Evolutionary conservation across 805 yeast genomes (phyloP).

Genomic region (Metschnikowia dekortorum): DNA sequence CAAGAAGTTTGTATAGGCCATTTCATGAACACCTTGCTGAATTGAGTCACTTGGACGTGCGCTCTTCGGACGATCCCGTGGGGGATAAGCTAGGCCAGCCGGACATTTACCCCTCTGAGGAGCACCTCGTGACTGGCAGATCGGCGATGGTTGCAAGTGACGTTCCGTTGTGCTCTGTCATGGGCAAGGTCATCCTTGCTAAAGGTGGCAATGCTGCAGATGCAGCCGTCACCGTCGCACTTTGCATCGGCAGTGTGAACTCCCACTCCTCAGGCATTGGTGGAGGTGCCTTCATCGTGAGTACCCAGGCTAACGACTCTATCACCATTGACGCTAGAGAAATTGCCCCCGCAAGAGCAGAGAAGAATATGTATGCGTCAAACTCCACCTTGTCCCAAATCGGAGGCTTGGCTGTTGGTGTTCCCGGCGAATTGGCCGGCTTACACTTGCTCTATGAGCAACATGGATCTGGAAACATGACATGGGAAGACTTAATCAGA

Average conservation of each 20-base stretch:
- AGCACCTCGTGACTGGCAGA: slow-evolving; percentile 36
- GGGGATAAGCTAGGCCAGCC: slow-evolving; percentile 29
- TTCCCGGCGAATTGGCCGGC: slow-evolving; percentile 91
- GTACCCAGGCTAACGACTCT: slow-evolving; percentile 35
- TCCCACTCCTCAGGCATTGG: slow-evolving; percentile 88
- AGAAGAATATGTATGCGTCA: slow-evolving; percentile 58
- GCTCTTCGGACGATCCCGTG: slow-evolving; percentile 12
- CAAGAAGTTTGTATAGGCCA: background rate
- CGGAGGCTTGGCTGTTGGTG: slow-evolving; percentile 86
- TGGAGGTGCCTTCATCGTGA: slow-evolving; percentile 77
- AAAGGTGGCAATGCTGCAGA: slow-evolving; percentile 84
- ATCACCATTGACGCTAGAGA: slow-evolving; percentile 82
- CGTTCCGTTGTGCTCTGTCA: slow-evolving; percentile 54
- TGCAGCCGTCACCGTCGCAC: slow-evolving; percentile 82
- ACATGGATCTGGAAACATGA: slow-evolving; percentile 67
- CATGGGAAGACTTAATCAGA: slow-evolving; percentile 68
- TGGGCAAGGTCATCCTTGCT: slow-evolving; percentile 55
- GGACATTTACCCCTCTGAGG: slow-evolving; percentile 38
- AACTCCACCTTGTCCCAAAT: slow-evolving; percentile 49
- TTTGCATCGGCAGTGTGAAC: slow-evolving; percentile 82
- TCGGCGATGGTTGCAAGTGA: slow-evolving; percentile 68
- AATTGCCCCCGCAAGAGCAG: slow-evolving; percentile 66
- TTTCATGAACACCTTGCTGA: slow-evolving; percentile 1
- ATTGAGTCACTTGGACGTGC: background rate
- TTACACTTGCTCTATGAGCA: slow-evolving; percentile 53